Evolutionary conservation across 2,329 filamentous ascomycete genomes (phyloP).

Genomic region (Didymellaceae sp.): DNA sequence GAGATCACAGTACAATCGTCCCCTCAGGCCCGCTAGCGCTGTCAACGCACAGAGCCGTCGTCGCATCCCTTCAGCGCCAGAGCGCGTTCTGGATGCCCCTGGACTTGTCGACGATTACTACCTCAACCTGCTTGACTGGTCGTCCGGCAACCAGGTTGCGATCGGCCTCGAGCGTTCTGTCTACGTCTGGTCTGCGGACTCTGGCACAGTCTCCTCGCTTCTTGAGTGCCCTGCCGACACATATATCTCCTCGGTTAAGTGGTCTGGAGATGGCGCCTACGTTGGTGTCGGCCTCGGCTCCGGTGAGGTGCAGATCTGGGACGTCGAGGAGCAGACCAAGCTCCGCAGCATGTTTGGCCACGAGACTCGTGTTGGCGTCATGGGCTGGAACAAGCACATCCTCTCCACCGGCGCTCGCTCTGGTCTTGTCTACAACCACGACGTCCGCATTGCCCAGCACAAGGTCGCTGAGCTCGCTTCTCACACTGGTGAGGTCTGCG

Average conservation of each 20-base stretch:
- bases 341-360: constrained; percentile 98
- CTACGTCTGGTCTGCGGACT: constrained; percentile 98
- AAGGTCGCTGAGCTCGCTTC: constrained; percentile 97
- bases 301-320: constrained; percentile 99
- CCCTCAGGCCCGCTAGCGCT: constrained; percentile 77
- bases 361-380: constrained; percentile 93
- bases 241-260: constrained; percentile 98
- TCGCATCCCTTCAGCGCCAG: constrained; percentile 90
- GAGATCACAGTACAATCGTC: constrained; percentile 96
- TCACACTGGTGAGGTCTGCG: constrained; percentile 97
- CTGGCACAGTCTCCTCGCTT: constrained; percentile 85
- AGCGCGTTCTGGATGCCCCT: constrained; percentile 94
- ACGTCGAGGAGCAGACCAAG: constrained; percentile 92
- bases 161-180: constrained; percentile 97
- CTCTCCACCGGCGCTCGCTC: constrained; percentile 94
- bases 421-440: constrained; percentile 97
- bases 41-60: constrained; percentile 86
- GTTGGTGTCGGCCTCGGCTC: constrained; percentile 93
- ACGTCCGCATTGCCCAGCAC: constrained; percentile 96
- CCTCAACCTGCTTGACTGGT: constrained; percentile 98
- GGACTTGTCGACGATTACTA: constrained; percentile 99
- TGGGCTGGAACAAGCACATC: constrained; percentile 98
- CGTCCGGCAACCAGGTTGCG: constrained; percentile 94
- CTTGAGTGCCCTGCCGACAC: constrained; percentile 89
- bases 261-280: constrained; percentile 96